These are phyloP conservation scores for Aspergillus phoenicis DNA, from an alignment of 2,329 filamentous ascomycete species.

Conservation along the genomic window DNA sequence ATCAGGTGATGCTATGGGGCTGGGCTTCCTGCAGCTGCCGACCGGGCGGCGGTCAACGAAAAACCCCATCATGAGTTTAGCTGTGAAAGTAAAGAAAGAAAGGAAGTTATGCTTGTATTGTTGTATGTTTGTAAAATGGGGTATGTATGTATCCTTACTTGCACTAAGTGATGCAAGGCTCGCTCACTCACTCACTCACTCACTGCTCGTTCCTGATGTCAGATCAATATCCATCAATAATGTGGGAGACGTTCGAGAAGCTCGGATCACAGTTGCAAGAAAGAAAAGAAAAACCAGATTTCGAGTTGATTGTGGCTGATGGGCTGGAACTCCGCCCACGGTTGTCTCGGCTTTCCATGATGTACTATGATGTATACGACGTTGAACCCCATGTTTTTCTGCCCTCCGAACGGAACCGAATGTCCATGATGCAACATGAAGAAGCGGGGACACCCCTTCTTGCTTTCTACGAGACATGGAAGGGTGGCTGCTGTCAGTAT, in stretches of 20 bases:
- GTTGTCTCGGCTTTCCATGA: slow-evolving; percentile 1
- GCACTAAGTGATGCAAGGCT: too few relatives aligned
- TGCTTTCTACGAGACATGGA: background rate
- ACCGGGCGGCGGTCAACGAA: background rate
- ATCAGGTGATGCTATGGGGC: slow-evolving; percentile 1
- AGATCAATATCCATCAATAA: too few relatives aligned
- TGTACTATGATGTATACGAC: slow-evolving; percentile 10
- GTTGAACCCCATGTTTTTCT: slow-evolving; percentile 1
- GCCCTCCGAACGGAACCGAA: background rate
- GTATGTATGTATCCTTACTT: background rate
- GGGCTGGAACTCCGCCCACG: slow-evolving; percentile 3
- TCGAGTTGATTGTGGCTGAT: background rate
- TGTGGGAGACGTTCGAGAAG: too few relatives aligned
- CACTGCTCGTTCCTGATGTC: too few relatives aligned
- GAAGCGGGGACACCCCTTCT: background rate
- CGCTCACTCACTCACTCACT: too few relatives aligned
- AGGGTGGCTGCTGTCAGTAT: background rate
- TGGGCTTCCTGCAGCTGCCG: background rate
- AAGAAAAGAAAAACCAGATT: background rate
- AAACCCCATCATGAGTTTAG: background rate
- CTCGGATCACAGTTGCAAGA: background rate
- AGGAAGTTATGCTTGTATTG: background rate
- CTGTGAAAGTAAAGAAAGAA: too few relatives aligned
- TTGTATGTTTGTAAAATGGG: background rate
- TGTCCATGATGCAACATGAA: slow-evolving; percentile 4